Evolutionary conservation across 2,329 filamentous ascomycete species (phyloP).

Genomic region (Ophidiomyces ophidiicola): DNA sequence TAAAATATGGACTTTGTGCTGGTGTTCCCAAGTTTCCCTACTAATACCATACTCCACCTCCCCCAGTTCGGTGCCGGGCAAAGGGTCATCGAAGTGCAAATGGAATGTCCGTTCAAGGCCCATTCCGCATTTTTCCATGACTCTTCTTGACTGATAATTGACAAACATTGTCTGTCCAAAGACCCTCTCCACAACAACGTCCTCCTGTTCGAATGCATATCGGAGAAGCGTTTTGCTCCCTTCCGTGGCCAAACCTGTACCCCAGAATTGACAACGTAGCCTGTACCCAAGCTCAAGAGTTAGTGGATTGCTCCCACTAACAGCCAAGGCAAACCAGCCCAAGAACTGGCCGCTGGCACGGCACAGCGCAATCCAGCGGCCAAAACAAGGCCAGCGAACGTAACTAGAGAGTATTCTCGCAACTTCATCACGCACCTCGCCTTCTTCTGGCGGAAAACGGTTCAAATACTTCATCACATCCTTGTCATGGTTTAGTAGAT

Average conservation of each 20-base stretch:
- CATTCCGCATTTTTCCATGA: slow-evolving; percentile 11
- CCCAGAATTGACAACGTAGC: slow-evolving; percentile 10
- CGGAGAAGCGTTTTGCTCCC: slow-evolving; percentile 1
- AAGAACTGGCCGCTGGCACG: slow-evolving; percentile 2
- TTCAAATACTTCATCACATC: slow-evolving; percentile 10
- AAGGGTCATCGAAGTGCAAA: slow-evolving; percentile 7
- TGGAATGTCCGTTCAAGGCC: slow-evolving; percentile 5
- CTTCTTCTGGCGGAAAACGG: neutral
- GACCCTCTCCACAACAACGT: neutral
- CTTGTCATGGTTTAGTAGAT: slow-evolving; percentile 7
- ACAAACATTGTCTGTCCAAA: slow-evolving; percentile 8
- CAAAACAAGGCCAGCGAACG: neutral
- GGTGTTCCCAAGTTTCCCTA: slow-evolving; percentile 3
- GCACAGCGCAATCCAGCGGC: slow-evolving; percentile 7
- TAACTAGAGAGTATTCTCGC: slow-evolving; percentile 3
- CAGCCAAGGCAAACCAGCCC: slow-evolving; percentile 6
- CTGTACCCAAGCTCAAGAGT: slow-evolving; percentile 5
- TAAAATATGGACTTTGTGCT: too few relatives aligned
- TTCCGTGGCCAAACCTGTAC: slow-evolving; percentile 7
- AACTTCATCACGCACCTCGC: slow-evolving; percentile 4
- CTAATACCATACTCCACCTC: slow-evolving; percentile 9
- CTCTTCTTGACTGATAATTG: slow-evolving; percentile 4
- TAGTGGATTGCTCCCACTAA: neutral
- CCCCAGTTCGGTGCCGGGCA: slow-evolving; percentile 9
- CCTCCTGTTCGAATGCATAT: slow-evolving; percentile 4